phyloP scores from a whole-genome alignment of 176 grass and related monocot genomes.

The Coix lacrymajobi region DNA sequence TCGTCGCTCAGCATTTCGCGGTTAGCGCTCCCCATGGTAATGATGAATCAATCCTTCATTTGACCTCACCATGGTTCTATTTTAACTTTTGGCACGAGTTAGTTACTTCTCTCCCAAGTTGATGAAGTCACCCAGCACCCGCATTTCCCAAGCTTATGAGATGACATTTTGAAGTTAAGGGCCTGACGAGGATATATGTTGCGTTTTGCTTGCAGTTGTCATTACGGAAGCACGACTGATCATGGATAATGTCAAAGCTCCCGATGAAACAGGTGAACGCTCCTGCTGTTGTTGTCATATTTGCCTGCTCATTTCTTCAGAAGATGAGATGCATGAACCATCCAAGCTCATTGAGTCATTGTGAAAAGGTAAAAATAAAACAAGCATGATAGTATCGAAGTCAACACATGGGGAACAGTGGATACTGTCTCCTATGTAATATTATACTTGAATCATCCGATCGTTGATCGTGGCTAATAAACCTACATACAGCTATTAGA shows the following conservation, averaged over 20 bases:
- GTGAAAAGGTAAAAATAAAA: neutral
- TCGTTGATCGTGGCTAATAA: neutral
- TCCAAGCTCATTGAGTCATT: neutral
- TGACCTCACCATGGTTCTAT: neutral
- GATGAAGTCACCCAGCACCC: neutral
- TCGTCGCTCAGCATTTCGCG: constrained; percentile 2
- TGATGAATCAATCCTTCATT: neutral
- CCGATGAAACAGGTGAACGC: neutral
- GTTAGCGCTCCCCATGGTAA: neutral
- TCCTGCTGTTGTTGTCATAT: neutral
- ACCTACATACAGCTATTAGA: neutral
- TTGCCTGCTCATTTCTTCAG: neutral
- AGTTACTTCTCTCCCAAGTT: neutral
- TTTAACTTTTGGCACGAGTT: neutral
- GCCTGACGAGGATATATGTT: neutral
- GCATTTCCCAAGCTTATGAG: neutral
- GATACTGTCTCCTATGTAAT: neutral
- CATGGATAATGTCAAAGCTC: neutral
- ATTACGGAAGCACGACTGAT: neutral
- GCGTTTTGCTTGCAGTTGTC: neutral
- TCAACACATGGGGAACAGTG: neutral
- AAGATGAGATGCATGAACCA: neutral
- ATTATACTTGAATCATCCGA: neutral
- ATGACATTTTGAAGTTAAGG: neutral
- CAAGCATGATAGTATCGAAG: neutral